Base-by-base conservation (phyloP, 2,329 filamentous ascomycete genomes). In the Ambrosiella cleistominuta region DNA sequence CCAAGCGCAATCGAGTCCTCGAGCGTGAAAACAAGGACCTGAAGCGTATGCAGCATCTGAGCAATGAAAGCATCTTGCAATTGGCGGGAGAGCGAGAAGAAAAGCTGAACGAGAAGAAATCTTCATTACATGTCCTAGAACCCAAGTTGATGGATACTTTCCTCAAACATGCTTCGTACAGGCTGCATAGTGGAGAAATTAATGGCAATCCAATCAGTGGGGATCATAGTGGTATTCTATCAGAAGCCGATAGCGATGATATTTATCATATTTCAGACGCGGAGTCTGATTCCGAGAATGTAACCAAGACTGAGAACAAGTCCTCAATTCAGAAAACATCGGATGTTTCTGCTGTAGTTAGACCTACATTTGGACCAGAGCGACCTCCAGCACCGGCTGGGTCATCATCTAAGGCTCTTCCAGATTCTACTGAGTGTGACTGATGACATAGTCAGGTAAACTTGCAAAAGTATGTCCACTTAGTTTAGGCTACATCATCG, bases 1-100 rank as follows among this genome's bases (percentile, higher is more conserved):
- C 90, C 0, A 96, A 96, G 74, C 97, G 97, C 74, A 95, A 91
- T 5, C 96, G 96, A 71, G 84, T 89, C 35, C 75, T 98, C 57
- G 93, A 98, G 70, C 95, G 95, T 71, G 93, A 98, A 67, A 97
- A 98, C 66, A 85, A 93, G 65, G 85, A 81, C 15, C 78, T 95
- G 56, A 95, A 88, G 63, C 82, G 91, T 58, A 95, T 96, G 70
- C 91, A 96, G 69, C 90, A 96, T 65, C 82, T 88, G 53, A 94
- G 90, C 35, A 93, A 93, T 66, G 84, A 87, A 63, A 97, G 95
- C 70, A 96, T 98, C 67, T 81, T 96, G 60, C 87, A 93, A 67
- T 95, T 97, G 91, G 93, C 91, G 2, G 89, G 96, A 69, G 91
- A 97, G 69, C 84, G 93, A 57, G 87, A 95, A 63, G 81, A 85